Percentiles rank a stretch among this genome's conserved stretches.
Conservation (phyloP, 805 yeast genomes). For the Lachancea dasiensis region DNA sequence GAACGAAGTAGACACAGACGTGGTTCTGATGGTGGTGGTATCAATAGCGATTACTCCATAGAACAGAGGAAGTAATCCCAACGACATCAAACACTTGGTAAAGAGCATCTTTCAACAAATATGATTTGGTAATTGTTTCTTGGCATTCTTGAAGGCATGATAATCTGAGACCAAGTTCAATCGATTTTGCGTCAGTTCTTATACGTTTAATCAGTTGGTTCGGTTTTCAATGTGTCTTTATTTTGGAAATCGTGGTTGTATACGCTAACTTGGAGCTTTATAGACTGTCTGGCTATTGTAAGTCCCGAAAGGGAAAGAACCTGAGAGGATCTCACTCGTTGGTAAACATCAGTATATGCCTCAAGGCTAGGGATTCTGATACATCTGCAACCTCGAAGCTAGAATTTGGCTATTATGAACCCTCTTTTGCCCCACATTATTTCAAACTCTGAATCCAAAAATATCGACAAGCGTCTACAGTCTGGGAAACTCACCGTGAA, state of each 20-base stretch:
- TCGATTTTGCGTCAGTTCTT: conserved; percentile 3
- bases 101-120: not conserved
- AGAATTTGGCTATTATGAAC: no score
- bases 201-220: not conserved
- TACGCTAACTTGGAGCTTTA: not conserved
- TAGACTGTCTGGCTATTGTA: not conserved
- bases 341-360: not conserved
- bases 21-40: conserved; percentile 1
- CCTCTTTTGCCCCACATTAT: no score
- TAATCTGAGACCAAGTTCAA: not conserved
- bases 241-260: no score
- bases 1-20: conserved; percentile 2
- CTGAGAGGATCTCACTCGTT: not conserved
- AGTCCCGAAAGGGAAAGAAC: not conserved
- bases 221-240: not conserved
- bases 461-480: no score
- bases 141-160: not conserved
- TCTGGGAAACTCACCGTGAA: no score
- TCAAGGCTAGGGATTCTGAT: no score
- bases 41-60: not conserved
- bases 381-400: not conserved
- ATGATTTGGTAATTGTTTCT: no score
- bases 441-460: no score
- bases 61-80: not conserved
- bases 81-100: not conserved